A percentile compares a stretch with the other conserved stretches of the same genome.
These are phyloP conservation scores for Brasilioporus rufonigricans DNA, from an alignment of 768 basidiomycete species.

Conservation along the genomic window DNA sequence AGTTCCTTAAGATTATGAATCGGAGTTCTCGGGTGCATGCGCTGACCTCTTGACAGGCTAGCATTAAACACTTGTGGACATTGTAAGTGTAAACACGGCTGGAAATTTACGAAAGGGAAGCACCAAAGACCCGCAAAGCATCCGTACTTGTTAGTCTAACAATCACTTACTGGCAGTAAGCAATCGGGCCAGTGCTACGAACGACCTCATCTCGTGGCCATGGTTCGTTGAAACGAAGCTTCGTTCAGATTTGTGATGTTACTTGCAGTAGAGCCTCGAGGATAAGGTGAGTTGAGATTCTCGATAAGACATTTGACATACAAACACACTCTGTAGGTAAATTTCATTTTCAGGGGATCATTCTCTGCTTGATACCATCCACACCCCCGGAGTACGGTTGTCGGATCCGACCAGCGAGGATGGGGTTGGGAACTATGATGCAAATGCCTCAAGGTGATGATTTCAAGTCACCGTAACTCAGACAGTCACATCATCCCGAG, in stretches of 20 bases:
- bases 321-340: neutral
- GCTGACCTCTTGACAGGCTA: neutral
- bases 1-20: conserved; percentile 1
- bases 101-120: neutral
- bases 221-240: neutral
- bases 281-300: conserved; percentile 15
- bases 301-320: neutral
- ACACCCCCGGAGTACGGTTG: neutral
- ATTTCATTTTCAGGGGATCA: neutral
- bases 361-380: too few species aligned
- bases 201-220: neutral
- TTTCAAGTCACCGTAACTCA: neutral
- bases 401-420: neutral
- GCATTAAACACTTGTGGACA: neutral
- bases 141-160: neutral
- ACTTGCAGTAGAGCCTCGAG: conserved; percentile 9
- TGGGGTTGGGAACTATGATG: neutral
- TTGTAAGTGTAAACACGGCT: neutral
- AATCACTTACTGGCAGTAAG: conserved; percentile 6
- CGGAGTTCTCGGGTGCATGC: neutral
- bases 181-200: conserved; percentile 1
- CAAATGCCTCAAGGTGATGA: neutral
- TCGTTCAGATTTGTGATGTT: neutral
- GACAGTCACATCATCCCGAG: too few species aligned
- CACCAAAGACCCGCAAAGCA: neutral